phyloP scores from a whole-genome alignment of 495 filamentous ascomycete species.

The Hypoxylon lienhwacheense region DNA sequence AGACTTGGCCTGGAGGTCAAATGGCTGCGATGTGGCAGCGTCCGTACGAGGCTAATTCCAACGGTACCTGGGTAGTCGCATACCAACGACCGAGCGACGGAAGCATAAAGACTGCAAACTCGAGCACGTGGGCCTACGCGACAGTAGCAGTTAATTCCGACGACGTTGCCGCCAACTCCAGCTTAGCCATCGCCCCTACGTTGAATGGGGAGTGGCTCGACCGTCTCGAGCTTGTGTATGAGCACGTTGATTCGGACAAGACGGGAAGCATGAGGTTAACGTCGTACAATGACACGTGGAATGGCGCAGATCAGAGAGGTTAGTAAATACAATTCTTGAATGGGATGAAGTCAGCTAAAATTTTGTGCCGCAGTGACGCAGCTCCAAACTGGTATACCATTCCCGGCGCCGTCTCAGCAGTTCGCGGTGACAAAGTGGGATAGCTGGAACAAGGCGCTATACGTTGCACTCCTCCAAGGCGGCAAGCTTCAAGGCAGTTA shows the following conservation, averaged over 20 bases:
- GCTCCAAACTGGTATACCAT: constrained; percentile 26
- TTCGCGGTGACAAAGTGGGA: constrained; percentile 30
- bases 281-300: constrained; percentile 25
- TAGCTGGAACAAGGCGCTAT: constrained; percentile 25
- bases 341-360: neutral
- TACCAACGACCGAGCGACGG: constrained; percentile 30
- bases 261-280: constrained; percentile 28
- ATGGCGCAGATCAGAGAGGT: constrained; percentile 20
- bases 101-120: constrained; percentile 29
- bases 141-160: constrained; percentile 23
- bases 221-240: constrained; percentile 26
- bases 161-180: constrained; percentile 26
- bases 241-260: constrained; percentile 10
- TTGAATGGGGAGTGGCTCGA: constrained; percentile 12
- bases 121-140: constrained; percentile 17
- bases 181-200: constrained; percentile 25
- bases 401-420: constrained; percentile 21
- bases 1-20: constrained; percentile 30
- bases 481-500: constrained; percentile 22
- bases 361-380: constrained; percentile 11
- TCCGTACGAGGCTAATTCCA: constrained; percentile 1
- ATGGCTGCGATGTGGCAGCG: constrained; percentile 32
- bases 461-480: constrained; percentile 15
- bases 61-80: constrained; percentile 26
- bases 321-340: neutral